Percentiles rank a stretch among this genome's conserved stretches.
Conservation (phyloP, 805 yeast species). For the Geotrichum ghanense region DNA sequence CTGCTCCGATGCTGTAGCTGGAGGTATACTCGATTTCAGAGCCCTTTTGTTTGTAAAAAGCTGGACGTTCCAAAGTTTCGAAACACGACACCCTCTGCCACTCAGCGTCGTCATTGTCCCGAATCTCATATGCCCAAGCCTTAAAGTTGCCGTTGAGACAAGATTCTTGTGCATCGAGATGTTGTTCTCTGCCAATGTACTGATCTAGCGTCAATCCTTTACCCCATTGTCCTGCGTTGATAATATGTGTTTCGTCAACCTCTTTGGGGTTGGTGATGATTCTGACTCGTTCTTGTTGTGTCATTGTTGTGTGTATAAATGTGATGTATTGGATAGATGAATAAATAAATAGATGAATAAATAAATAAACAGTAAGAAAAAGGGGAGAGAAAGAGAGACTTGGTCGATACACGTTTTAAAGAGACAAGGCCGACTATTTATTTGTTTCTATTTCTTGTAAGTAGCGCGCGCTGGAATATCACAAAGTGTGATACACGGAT, state of each 20-base stretch:
- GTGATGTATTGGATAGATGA: too few species aligned
- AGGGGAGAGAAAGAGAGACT: too few species aligned
- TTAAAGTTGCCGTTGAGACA: constrained; percentile 14
- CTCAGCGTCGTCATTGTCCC: constrained; percentile 20
- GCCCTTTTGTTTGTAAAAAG: constrained; percentile 15
- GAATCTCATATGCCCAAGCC: constrained; percentile 18
- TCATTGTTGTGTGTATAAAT: too few species aligned
- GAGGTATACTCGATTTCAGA: constrained; percentile 11
- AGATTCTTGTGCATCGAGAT: constrained; percentile 9
- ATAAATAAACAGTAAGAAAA: too few species aligned
- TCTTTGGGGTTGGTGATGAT: constrained; percentile 9
- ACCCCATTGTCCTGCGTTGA: constrained; percentile 20
- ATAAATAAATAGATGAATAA: too few species aligned
- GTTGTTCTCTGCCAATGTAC: constrained; percentile 19
- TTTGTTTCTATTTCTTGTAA: too few species aligned
- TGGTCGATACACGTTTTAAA: too few species aligned
- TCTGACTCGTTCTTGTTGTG: constrained; percentile 6
- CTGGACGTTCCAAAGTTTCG: constrained; percentile 34
- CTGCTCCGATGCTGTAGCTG: constrained; percentile 40
- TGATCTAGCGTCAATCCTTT: constrained; percentile 16
- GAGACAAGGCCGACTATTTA: too few species aligned
- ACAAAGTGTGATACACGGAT: too few species aligned
- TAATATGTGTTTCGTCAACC: constrained; percentile 12
- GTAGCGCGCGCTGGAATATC: too few species aligned
- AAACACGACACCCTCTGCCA: constrained; percentile 30